Base-by-base conservation (phyloP, 2,329 filamentous ascomycete genomes). In the Teratosphaeria destructans region DNA sequence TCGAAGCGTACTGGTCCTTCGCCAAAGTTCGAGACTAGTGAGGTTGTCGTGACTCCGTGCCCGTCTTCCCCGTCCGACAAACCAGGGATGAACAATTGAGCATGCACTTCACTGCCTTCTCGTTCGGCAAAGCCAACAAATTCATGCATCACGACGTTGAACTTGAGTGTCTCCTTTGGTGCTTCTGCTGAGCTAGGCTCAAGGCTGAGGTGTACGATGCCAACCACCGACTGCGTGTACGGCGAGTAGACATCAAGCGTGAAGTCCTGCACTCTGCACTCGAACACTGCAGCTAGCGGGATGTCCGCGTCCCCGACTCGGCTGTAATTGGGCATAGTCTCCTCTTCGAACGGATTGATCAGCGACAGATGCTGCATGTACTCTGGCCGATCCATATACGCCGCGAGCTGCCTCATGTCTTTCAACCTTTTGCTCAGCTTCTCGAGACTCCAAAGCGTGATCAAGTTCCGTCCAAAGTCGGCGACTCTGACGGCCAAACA, bases 91-190 rank as follows among this genome's bases (percentile, higher is more conserved):
- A 96, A 97, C n/a, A 99, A 83, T 74, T 97, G 92, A 1, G 91
- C 94, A 74, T 99, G 94, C 32, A 99, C 91, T 65, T 96, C 88
- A 0, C 90, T 95, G 14, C 94, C 94, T 77, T 99, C 94, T 63
- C 93, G 85, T 75, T 99, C 94, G 0, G 94, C 88, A 67, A 99
- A 99, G 1, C 94, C 94, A 39, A 94, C 78, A 76, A 99, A 84
- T 70, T 97, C 91, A 70, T 95, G 92, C 90, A 99, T 96, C 35
- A 97, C 92, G 5, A 97, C 92, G 68, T 97, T 99, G 77, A 99
- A 99, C 72, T 97, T 99, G 60, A 97, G 78, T 2, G 90, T 96
- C 60, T 89, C 94, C 12, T 90, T 89, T 14, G 94, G 94, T 3
- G 92, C 93, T 68, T 95, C 87, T 2, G 93, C 92, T 55, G 90